Evolutionary conservation across 1,284 basidiomycete genomes (phyloP), one percentile per base, ranked within the genome.

Genomic region (Amylostereum areolatum): DNA sequence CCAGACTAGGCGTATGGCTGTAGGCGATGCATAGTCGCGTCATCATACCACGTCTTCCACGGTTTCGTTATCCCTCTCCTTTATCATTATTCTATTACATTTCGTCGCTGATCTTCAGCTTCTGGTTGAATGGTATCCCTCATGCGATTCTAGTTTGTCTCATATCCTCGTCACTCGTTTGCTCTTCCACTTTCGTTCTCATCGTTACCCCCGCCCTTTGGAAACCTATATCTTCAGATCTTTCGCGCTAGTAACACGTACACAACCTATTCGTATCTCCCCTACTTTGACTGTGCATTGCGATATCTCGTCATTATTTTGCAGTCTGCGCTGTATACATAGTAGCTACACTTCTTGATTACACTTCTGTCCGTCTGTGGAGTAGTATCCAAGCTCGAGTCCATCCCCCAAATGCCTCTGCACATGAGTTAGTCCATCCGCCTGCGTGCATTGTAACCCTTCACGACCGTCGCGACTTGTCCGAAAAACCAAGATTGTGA

Each of bases 401-500:
- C n/a, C 37, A 25, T 39, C 41, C 7, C 5, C 25, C 25, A 43
- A 5, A 24, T 28, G 41, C 41, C 28, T 18, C 18, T 18, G 18
- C 18, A 18, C 18, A 18, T 18, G 18, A 18, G 69, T 43, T 64
- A 69, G 62, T 89, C 85, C 80, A 89, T 88, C 57, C 85, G 74
- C 59, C 79, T 74, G 51, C 73, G 77, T 47, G 81, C 73, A 64
- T 89, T 90, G 65, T 83, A 89, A 33, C 77, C 65, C 62, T 86
- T 86, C 27, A 90, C 87, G 41, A 90, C 82, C 3, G 75, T 73
- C 18, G 81, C 82, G 30, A 90, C 78, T 59, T 86, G 80, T 30
- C 73, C 72, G 64, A 89, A 90, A 68, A 90, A 89, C 87, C 87
- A 90, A 9, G 73, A 72, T 65, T 86, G 85, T 4, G 85, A 78